These are phyloP conservation scores for Starmerella apicola DNA, from an alignment of 805 yeast genomes.

Conservation along the genomic window DNA sequence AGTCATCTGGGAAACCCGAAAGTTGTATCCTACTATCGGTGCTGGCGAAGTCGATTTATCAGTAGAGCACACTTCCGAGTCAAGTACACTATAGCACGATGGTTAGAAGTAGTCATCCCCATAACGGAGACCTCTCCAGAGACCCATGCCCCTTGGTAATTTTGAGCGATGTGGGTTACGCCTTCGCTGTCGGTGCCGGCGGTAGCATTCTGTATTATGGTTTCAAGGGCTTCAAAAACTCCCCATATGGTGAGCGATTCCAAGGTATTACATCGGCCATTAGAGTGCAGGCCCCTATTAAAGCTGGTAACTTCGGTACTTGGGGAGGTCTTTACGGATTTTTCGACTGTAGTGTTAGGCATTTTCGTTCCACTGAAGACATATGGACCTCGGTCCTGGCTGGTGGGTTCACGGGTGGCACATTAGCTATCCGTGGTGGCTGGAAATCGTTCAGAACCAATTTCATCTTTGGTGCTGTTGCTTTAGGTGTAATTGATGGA, in stretches of 20 bases:
- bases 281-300: conserved; percentile 93
- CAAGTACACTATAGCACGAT: background rate
- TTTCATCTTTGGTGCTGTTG: conserved; percentile 94
- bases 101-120: conserved; percentile 5
- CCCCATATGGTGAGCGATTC: conserved; percentile 89
- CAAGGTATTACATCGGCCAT: conserved; percentile 80
- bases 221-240: conserved; percentile 94
- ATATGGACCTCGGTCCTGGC: conserved; percentile 98
- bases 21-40: too few species aligned
- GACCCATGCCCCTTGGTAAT: conserved; percentile 98
- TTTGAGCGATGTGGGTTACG: conserved; percentile 95
- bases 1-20: too few species aligned
- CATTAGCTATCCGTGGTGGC: conserved; percentile 96
- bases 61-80: background rate
- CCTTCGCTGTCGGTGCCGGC: conserved; percentile 97
- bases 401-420: conserved; percentile 96
- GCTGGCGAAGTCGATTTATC: background rate
- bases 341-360: conserved; percentile 90
- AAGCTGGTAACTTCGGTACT: conserved; percentile 97
- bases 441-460: conserved; percentile 93
- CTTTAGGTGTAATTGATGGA: conserved; percentile 94
- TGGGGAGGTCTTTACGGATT: conserved; percentile 99
- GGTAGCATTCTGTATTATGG: conserved; percentile 99
- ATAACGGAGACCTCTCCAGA: conserved; percentile 91
- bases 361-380: conserved; percentile 92